These are phyloP conservation scores for Nicotiana otophora DNA, from an alignment of 257 asterid species.

Conservation along the genomic window DNA sequence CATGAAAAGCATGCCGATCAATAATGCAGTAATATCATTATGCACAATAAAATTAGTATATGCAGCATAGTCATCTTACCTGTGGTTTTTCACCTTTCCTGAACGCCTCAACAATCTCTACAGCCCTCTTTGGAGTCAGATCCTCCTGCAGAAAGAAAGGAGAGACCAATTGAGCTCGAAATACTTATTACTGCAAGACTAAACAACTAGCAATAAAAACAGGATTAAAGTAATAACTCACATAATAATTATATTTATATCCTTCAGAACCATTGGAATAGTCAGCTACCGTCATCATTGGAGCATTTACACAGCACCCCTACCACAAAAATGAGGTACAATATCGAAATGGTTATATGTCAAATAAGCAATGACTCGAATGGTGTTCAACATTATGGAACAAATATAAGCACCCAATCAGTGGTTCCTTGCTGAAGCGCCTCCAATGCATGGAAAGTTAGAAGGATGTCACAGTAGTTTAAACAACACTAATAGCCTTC, in stretches of 20 bases:
- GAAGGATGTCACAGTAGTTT: neutral
- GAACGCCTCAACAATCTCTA: conserved; percentile 90
- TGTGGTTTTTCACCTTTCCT: conserved; percentile 92
- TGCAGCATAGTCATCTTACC: conserved; percentile 36
- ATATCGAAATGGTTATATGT: neutral
- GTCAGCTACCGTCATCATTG: conserved; percentile 97
- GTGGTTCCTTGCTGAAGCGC: neutral
- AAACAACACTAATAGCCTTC: neutral
- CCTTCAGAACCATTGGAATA: conserved; percentile 97
- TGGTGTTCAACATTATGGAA: neutral
- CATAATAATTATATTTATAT: conserved; percentile 77
- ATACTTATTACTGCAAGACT: neutral
- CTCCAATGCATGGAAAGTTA: neutral
- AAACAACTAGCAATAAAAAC: neutral
- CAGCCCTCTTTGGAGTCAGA: conserved; percentile 71
- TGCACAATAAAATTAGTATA: neutral
- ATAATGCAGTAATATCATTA: neutral
- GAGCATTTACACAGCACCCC: conserved; percentile 99
- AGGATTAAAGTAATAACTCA: conserved; percentile 27
- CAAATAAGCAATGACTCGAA: neutral
- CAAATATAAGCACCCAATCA: neutral
- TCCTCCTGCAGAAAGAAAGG: conserved; percentile 60
- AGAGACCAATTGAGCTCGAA: neutral
- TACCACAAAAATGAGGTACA: conserved; percentile 16
- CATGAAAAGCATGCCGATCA: conserved; percentile 3